These are phyloP conservation scores for Chamaecyparis obtusa DNA, from an alignment of 75 land plant species.

Conservation along the genomic window DNA sequence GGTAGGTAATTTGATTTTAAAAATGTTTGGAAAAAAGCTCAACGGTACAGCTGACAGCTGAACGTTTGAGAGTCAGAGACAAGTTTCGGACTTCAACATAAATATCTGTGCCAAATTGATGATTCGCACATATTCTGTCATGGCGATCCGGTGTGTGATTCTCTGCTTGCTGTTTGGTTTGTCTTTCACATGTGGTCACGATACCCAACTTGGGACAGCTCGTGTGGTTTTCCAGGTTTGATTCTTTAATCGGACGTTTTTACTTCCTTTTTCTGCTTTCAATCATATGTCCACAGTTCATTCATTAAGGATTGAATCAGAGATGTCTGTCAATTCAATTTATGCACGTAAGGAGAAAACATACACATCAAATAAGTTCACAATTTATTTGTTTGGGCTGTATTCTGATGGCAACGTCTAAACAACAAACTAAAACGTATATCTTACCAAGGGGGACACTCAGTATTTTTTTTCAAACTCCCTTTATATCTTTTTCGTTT, in stretches of 20 bases:
- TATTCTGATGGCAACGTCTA: too few species aligned
- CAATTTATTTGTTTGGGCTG: neutral
- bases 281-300: neutral
- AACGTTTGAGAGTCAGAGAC: neutral
- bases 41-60: neutral
- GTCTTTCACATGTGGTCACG: neutral
- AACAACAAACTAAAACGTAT: too few species aligned
- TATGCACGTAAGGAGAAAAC: neutral
- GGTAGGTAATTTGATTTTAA: too few species aligned
- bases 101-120: neutral
- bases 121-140: neutral
- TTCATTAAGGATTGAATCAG: neutral
- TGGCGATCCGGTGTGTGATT: neutral
- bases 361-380: neutral
- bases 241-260: neutral
- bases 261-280: neutral
- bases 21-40: too few species aligned
- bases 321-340: neutral
- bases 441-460: too few species aligned
- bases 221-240: conserved; percentile 12
- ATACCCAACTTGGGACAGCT: neutral
- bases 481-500: too few species aligned
- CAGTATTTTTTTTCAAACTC: too few species aligned
- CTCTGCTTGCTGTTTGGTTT: neutral
- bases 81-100: neutral